Percentiles rank a stretch among this genome's conserved stretches.
Conservation (phyloP, 1,139 yeast genomes). For the Hyphopichia buzzinii region DNA sequence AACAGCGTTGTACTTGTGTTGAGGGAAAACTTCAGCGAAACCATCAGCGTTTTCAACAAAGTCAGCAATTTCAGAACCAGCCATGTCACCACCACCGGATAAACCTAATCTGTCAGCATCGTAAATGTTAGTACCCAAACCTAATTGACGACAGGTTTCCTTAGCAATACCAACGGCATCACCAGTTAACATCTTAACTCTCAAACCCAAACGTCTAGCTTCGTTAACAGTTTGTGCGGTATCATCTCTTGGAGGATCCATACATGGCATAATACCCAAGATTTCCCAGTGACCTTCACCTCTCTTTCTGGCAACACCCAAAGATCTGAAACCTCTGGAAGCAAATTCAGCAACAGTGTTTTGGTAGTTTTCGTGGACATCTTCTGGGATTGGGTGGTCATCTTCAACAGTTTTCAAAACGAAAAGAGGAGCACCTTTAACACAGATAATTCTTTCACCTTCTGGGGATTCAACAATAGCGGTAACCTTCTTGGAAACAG, state of each 20-base stretch:
- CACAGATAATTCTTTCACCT: slow-evolving; percentile 95
- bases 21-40: slow-evolving; percentile 97
- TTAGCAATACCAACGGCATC: slow-evolving; percentile 99
- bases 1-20: slow-evolving; percentile 91
- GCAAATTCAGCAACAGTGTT: slow-evolving; percentile 97
- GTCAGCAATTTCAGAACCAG: slow-evolving; percentile 95
- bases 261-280: slow-evolving; percentile 97
- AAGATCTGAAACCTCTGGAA: slow-evolving; percentile 97
- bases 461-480: slow-evolving; percentile 94
- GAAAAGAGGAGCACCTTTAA: slow-evolving; percentile 96
- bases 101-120: slow-evolving; percentile 96
- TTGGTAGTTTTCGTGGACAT: slow-evolving; percentile 91
- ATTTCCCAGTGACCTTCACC: slow-evolving; percentile 99
- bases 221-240: slow-evolving; percentile 94
- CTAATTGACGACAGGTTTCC: slow-evolving; percentile 97
- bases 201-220: slow-evolving; percentile 90
- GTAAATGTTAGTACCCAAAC: slow-evolving; percentile 95
- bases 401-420: slow-evolving; percentile 94
- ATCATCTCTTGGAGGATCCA: slow-evolving; percentile 99
- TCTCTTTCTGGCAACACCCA: slow-evolving; percentile 99
- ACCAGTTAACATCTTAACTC: slow-evolving; percentile 98
- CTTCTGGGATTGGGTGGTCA: slow-evolving; percentile 96
- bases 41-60: slow-evolving; percentile 96
- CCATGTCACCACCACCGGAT: slow-evolving; percentile 95
- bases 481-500: slow-evolving; percentile 95